Evolutionary conservation across 352 stramenopile genomes (phyloP).

Genomic region (Phytophthora constricta): DNA sequence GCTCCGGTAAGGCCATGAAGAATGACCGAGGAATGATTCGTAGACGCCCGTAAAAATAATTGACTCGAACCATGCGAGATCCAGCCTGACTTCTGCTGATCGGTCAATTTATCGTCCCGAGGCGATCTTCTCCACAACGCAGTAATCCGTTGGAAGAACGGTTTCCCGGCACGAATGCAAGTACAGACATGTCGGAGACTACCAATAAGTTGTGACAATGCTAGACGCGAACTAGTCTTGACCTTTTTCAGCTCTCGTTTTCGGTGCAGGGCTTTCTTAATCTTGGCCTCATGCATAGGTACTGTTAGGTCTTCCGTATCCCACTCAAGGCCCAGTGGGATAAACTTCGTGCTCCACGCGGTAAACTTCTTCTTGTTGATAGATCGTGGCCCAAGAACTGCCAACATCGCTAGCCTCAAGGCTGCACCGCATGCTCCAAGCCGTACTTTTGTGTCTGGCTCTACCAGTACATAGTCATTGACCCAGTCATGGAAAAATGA

Average conservation of each 20-base stretch:
- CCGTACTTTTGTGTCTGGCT: background rate
- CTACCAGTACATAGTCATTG: conserved; percentile 5
- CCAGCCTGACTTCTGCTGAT: background rate
- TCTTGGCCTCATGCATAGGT: conserved; percentile 17
- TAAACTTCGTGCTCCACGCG: background rate
- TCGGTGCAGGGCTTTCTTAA: conserved; percentile 6
- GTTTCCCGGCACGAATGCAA: background rate
- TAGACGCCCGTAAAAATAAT: background rate
- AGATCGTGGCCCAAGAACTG: background rate
- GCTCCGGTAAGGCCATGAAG: background rate
- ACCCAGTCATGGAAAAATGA: conserved; percentile 10
- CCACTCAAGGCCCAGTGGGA: conserved; percentile 10
- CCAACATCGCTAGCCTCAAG: background rate
- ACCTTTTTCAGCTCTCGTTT: background rate
- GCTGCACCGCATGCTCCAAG: background rate
- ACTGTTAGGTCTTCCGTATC: background rate
- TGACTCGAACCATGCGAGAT: background rate
- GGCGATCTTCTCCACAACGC: background rate
- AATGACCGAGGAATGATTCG: background rate
- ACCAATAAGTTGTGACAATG: too few species aligned
- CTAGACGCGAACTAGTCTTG: background rate
- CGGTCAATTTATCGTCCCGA: background rate
- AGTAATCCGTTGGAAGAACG: background rate
- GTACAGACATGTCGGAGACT: background rate
- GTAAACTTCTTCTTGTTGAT: conserved; percentile 16